Conservation (phyloP, 2,329 filamentous ascomycete species). For the Fusarium udum region DNA sequence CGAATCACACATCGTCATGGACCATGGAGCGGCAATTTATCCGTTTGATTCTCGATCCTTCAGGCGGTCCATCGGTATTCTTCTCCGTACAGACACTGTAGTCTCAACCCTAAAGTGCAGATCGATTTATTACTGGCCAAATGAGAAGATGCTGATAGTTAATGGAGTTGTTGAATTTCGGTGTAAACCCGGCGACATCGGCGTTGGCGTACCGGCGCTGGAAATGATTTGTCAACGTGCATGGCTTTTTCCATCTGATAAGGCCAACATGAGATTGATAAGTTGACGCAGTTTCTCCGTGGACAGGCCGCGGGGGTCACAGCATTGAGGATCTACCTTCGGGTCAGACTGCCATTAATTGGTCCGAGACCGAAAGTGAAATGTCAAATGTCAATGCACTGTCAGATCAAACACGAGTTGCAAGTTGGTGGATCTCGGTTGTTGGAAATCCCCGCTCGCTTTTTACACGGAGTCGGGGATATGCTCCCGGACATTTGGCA, state of each 20-base stretch:
- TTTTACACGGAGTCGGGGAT: conserved; percentile 30
- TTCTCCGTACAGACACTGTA: conserved; percentile 14
- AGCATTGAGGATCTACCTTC: background rate
- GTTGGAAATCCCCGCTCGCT: conserved; percentile 29
- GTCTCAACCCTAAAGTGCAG: conserved; percentile 14
- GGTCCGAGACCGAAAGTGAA: background rate
- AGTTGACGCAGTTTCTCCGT: conserved; percentile 8
- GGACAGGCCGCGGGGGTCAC: background rate
- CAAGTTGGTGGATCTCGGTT: conserved; percentile 19
- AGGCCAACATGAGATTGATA: conserved; percentile 31
- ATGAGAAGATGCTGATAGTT: conserved; percentile 28
- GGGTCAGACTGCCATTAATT: background rate
- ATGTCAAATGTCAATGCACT: background rate
- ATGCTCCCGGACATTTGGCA: conserved; percentile 15
- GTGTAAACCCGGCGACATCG: conserved; percentile 19
- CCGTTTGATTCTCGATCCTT: background rate
- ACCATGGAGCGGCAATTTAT: conserved; percentile 1
- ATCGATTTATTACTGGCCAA: conserved; percentile 29
- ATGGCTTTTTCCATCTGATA: conserved; percentile 29
- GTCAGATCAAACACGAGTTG: background rate
- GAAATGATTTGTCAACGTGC: conserved; percentile 3
- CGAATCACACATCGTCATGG: conserved; percentile 26
- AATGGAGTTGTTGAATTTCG: conserved; percentile 14
- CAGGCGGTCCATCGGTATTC: conserved; percentile 10
- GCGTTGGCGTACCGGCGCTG: background rate